Conservation (phyloP, 805 yeast genomes). For the Zygotorulaspora florentina region DNA sequence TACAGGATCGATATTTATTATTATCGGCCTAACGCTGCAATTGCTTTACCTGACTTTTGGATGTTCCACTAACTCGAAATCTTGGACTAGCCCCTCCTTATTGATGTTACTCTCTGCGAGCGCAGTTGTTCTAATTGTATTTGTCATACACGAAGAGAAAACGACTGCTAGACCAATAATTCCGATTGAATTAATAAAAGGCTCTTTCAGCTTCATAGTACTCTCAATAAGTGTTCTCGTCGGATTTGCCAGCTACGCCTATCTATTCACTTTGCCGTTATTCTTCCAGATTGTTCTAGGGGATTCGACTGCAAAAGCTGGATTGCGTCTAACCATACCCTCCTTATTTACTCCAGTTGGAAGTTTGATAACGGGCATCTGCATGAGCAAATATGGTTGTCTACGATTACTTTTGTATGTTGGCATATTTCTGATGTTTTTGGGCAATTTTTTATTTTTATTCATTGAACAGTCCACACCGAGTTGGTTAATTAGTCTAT, state of each 20-base stretch:
- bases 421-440: conserved; percentile 37
- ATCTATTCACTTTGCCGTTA: conserved; percentile 41
- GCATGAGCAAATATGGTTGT: conserved; percentile 35
- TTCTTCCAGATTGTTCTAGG: conserved; percentile 41
- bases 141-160: conserved; percentile 14
- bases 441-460: conserved; percentile 36
- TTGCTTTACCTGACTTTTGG: conserved; percentile 19
- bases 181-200: conserved; percentile 13
- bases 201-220: conserved; percentile 10
- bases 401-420: conserved; percentile 30
- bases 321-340: conserved; percentile 41
- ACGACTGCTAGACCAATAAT: conserved; percentile 19
- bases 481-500: conserved; percentile 28
- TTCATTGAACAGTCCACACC: conserved; percentile 23
- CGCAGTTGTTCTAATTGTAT: conserved; percentile 8
- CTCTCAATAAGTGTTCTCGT: conserved; percentile 32
- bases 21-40: conserved; percentile 34
- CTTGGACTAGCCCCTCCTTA: conserved; percentile 10
- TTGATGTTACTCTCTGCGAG: conserved; percentile 9
- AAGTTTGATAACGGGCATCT: conserved; percentile 38
- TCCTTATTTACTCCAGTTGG: conserved; percentile 43
- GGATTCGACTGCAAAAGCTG: conserved; percentile 40
- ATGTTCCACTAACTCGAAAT: conserved; percentile 4
- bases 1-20: conserved; percentile 34
- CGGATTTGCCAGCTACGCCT: conserved; percentile 40